Evolutionary conservation across 768 basidiomycete species (phyloP), one percentile per base, ranked within the genome.

Genomic region (Mycena amicta): DNA sequence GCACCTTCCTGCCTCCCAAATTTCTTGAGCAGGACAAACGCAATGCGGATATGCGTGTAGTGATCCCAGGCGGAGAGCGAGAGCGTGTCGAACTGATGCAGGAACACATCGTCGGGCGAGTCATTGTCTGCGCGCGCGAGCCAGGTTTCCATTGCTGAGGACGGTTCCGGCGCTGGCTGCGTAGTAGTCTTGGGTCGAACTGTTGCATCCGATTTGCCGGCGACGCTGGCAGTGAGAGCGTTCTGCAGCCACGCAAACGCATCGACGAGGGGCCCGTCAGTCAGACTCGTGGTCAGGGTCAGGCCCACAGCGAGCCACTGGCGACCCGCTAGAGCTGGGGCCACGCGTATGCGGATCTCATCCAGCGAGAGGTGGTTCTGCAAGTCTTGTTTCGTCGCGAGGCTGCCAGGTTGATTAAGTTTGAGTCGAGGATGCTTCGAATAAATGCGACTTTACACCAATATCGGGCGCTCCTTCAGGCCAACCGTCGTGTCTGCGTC

Each of bases 311-410:
- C 65, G 40, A 69, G 68, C 23, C 61, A 55, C 2, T 70, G 58
- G 11, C 67, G 68, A 1, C 75, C 72, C 2, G 68, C 50, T 4
- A 83, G 62, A 0, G 52, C 64, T 30, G 61, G 60, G 3, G 72
- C 67, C 33, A 77, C 73, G 1, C 61, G 62, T 27, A 67, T 65
- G 6, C 74, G 71, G 16, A 89, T 79, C 53, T 83, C 78, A 57
- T 82, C 77, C 2, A 83, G 68, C 30, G 79, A 73, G 68, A 83
- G 74, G 29, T 77, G 74, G 58, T 81, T 80, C 16, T 84, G 80
- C 43, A 79, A 56, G 70, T 89, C 86, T 68, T 82, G 81, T 72
- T 88, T 88, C 70, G 85, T 87, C 56, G 83, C 85, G 26, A 88
- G 66, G 53, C 78, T 79, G 54, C 29, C 18, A 30, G 20, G 25